A percentile compares a stretch with the other conserved stretches of the same genome.
Evolutionary conservation across 257 asterid genomes (phyloP).

Genomic region (Capsicum baccatum): DNA sequence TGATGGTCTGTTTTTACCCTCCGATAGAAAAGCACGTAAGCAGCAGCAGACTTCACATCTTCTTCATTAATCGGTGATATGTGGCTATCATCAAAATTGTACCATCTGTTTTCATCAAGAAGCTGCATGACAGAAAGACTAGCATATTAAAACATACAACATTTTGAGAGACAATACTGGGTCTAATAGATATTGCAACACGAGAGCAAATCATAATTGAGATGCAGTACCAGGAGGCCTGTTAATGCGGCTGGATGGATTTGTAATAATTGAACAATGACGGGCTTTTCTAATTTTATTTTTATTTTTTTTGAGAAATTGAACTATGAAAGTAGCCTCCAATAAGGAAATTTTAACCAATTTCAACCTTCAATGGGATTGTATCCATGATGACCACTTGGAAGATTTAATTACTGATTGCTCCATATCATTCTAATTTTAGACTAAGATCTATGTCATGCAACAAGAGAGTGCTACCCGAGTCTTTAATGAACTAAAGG

Average conservation of each 20-base stretch:
- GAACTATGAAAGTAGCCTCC: neutral
- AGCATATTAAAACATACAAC: constrained; percentile 9
- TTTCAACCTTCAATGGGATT: constrained; percentile 1
- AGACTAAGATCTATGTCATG: constrained; percentile 12
- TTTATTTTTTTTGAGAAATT: neutral
- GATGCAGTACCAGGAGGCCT: constrained; percentile 6
- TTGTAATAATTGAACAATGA: constrained; percentile 7
- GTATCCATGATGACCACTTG: neutral
- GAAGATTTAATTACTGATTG: constrained; percentile 10
- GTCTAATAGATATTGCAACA: neutral
- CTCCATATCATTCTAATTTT: neutral
- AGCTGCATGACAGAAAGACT: constrained; percentile 56
- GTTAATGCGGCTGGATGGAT: neutral
- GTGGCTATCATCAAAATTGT: constrained; percentile 94
- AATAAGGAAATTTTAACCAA: constrained; percentile 5
- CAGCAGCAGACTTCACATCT: constrained; percentile 90
- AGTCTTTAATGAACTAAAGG: neutral
- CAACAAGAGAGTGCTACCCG: neutral
- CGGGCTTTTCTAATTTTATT: neutral
- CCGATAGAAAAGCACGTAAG: constrained; percentile 91
- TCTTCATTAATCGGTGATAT: constrained; percentile 84
- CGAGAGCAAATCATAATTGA: constrained; percentile 5
- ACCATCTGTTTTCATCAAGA: constrained; percentile 93
- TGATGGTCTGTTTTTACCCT: constrained; percentile 72
- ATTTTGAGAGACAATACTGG: neutral